Conservation (phyloP, 2,329 filamentous ascomycete species). For the Bipolaris sorokiniana region DNA sequence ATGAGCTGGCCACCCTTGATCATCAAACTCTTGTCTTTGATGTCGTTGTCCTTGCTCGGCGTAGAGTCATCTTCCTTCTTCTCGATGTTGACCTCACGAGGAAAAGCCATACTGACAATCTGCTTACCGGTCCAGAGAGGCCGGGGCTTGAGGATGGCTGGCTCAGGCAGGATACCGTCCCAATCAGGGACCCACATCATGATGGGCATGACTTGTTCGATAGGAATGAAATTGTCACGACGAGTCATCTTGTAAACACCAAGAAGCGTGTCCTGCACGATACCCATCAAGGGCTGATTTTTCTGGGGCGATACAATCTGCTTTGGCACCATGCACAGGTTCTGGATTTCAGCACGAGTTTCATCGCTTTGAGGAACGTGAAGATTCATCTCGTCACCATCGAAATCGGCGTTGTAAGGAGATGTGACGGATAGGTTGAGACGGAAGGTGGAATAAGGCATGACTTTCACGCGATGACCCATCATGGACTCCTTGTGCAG, state of each 20-base stretch:
- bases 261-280: conserved; percentile 95
- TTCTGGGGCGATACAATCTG: conserved; percentile 98
- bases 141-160: conserved; percentile 90
- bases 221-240: conserved; percentile 87
- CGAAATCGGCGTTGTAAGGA: conserved; percentile 99
- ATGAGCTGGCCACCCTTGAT: conserved; percentile 88
- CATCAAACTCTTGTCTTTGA: conserved; percentile 76
- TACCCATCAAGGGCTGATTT: conserved; percentile 98
- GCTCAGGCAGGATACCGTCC: conserved; percentile 92
- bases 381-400: conserved; percentile 99
- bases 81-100: conserved; percentile 76
- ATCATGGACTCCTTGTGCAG: conserved; percentile 99
- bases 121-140: conserved; percentile 99
- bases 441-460: conserved; percentile 99
- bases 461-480: conserved; percentile 95
- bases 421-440: conserved; percentile 97
- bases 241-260: conserved; percentile 97
- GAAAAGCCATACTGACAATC: conserved; percentile 91
- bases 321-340: conserved; percentile 95
- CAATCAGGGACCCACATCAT: conserved; percentile 97
- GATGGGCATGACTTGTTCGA: conserved; percentile 93
- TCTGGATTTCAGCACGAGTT: conserved; percentile 89
- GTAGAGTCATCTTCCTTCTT: conserved; percentile 66
- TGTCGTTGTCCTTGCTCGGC: conserved; percentile 62
- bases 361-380: conserved; percentile 98